Base-by-base conservation (phyloP, 2,329 filamentous ascomycete species). In the Aspergillus versicolor region DNA sequence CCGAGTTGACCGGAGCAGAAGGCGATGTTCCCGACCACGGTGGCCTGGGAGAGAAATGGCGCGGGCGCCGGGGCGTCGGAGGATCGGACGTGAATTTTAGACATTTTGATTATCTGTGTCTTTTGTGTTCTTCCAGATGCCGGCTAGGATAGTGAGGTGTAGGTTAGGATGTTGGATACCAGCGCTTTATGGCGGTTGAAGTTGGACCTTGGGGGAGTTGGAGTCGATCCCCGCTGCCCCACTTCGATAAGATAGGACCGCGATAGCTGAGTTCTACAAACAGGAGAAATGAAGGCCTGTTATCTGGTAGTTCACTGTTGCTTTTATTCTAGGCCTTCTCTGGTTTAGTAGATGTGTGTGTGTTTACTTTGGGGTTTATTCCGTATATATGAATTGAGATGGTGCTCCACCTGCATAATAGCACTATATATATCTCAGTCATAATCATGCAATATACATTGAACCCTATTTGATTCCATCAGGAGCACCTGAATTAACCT, bases 1-100 rank as follows among this genome's bases (percentile, higher is more conserved):
- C 82, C 86, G 46, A 89, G 77, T 63, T 80, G 80, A 37, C 87
- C 87, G 1, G 84, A 88, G 75, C 85, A 88, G 74, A 87, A 89
- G 30, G 89, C 82, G 71, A 86, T 81, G 66, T 84, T 84, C 61
- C 85, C 83, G 70, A 80, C 79, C 54, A 82, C 79, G 64, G 86
- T 75, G 40, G 82, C 84, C 67, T 87, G 83, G 4, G 80, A 82
- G 61, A 84, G 79, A 48, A 70, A 70, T 0, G 81, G 81, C n/a
- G 81, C 70, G 27, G 81, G 80, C 44, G 73, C 67, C 7, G 79
- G 82, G 4, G 81, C 79, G 52, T 77, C 75, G 52, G 70, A 61
- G 5, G 78, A 79, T 37, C 67, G 66, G 44, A 82, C 72, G 30
- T 67, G 58, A 15, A 49, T 58, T 41, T 65, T 60, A 40, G 59